These are phyloP conservation scores for Aureobasidium sp. DNA, from an alignment of 2,329 filamentous ascomycete species.

Conservation along the genomic window DNA sequence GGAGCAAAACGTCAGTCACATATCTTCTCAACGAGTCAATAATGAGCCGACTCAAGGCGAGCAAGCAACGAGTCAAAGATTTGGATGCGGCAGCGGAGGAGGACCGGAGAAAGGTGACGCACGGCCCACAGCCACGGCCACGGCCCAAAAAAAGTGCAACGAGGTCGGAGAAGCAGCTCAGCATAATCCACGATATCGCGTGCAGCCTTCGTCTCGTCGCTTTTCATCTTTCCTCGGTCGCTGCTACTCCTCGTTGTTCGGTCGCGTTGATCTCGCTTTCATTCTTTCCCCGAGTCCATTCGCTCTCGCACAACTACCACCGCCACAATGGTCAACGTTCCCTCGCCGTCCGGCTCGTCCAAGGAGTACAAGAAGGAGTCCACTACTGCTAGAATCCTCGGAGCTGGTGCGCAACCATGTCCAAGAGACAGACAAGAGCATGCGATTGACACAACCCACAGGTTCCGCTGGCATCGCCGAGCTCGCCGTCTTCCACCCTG, in stretches of 20 bases:
- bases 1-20: no score
- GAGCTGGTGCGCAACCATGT: slow-evolving; percentile 61
- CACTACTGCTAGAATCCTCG: slow-evolving; percentile 76
- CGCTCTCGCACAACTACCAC: background rate
- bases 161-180: slow-evolving; percentile 2
- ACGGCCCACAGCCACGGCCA: background rate
- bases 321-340: slow-evolving; percentile 21
- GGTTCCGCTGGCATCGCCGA: slow-evolving; percentile 90
- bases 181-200: slow-evolving; percentile 6
- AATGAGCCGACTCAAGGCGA: background rate
- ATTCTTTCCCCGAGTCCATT: slow-evolving; percentile 1
- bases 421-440: background rate
- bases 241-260: background rate
- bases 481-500: slow-evolving; percentile 85
- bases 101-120: slow-evolving; percentile 5
- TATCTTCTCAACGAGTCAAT: background rate
- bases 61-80: background rate
- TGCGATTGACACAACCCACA: slow-evolving; percentile 35
- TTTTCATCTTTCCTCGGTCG: background rate
- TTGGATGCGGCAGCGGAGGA: background rate
- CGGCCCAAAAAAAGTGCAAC: background rate
- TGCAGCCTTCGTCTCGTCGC: background rate
- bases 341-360: slow-evolving; percentile 29
- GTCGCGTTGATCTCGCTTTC: background rate
- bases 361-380: slow-evolving; percentile 77